A percentile compares a stretch with the other conserved stretches of the same genome.
Evolutionary conservation across 164 flowering plant species (phyloP).

Genomic region (Echeveria elegans): DNA sequence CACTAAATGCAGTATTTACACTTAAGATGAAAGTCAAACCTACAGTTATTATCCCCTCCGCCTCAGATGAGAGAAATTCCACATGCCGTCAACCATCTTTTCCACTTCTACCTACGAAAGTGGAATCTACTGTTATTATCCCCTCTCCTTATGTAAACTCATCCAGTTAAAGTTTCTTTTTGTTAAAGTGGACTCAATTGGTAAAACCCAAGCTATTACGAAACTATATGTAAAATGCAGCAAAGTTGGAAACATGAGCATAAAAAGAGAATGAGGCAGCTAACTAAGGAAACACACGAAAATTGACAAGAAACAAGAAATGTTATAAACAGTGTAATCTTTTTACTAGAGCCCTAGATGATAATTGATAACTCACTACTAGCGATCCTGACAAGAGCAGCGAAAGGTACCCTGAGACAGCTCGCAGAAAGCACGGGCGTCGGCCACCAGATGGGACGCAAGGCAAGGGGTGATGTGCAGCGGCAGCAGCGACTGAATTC

Average conservation of each 20-base stretch:
- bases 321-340: not conserved
- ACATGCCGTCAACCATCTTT: slow-evolving; percentile 39
- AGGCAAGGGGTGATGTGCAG: slow-evolving; percentile 38
- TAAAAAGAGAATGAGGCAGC: no score
- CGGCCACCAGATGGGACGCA: slow-evolving; percentile 55
- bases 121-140: not conserved
- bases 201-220: not conserved
- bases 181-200: not conserved
- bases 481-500: slow-evolving; percentile 62
- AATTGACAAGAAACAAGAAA: no score
- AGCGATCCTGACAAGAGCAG: slow-evolving; percentile 97
- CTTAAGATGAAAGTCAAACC: slow-evolving; percentile 19
- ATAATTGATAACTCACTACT: slow-evolving; percentile 60
- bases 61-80: slow-evolving; percentile 22
- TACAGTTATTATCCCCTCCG: slow-evolving; percentile 24
- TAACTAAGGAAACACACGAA: no score
- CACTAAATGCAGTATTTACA: not conserved
- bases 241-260: no score
- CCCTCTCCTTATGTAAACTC: not conserved
- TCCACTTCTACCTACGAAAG: slow-evolving; percentile 42
- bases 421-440: slow-evolving; percentile 71
- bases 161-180: slow-evolving; percentile 9
- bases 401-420: slow-evolving; percentile 91
- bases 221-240: not conserved
- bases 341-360: slow-evolving; percentile 31